Base-by-base conservation (phyloP, 306 rosid species). In the Dalbergia cultrata region DNA sequence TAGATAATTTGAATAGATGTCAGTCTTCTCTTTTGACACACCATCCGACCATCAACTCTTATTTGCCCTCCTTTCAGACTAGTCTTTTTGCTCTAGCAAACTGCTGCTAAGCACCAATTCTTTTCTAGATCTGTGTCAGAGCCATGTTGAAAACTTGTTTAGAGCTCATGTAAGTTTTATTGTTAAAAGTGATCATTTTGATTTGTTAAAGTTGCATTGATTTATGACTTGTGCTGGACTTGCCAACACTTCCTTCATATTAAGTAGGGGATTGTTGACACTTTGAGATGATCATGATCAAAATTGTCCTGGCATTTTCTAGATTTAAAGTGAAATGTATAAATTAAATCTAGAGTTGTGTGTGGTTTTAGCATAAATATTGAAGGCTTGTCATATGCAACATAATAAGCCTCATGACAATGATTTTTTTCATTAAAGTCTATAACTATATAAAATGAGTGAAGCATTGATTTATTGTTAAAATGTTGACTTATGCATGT, bases 401-500 rank as follows among this genome's bases (percentile, higher is more conserved):
- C 67, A 53, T 54, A 62, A 53, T 54, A 62, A 70, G 53, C 44
- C 67, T 64, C 74, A 18, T 19, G 74, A 67, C 65, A 34, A 70
- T 34, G 73, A 72, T 18, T 6, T 69, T 70, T 21, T 65, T n/a
- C 26, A 22, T 39, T 35, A 21, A 47, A 45, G 69, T 52, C 41
- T 72, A 65, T 47, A 62, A 22, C 17, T 76, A 69, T 52, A 64
- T 52, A 54, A 77, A 54, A 71, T 17, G 21, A 11, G 41, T 19
- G 66, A 47, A 49, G 43, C 60, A 31, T 61, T 60, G 59, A 75
- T 53, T 63, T 77, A 63, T 83, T 8, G 45, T 56, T 49, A 31
- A 53, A 19, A 43, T 71, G 70, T 83, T 62, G 70, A 60, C 43
- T 41, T 33, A 56, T 19, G 13, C 75, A 31, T 18, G 61, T 45